These are phyloP conservation scores for Lactarius sp. DNA, from an alignment of 768 basidiomycete species.

Conservation along the genomic window DNA sequence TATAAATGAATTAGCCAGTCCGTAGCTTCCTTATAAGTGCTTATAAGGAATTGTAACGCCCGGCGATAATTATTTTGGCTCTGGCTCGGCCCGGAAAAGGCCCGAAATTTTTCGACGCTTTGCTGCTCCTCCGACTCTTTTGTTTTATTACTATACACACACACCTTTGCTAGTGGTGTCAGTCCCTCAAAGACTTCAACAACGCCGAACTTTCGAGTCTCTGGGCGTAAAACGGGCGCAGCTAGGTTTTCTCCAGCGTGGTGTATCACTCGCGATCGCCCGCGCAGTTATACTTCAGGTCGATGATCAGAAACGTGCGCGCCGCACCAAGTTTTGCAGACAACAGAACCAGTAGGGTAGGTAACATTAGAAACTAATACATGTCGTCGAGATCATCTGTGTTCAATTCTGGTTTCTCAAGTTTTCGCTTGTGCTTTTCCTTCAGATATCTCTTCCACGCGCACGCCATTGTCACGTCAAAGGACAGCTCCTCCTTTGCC, in stretches of 20 bases:
- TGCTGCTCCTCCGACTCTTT: no score
- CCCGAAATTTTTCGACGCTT: no score
- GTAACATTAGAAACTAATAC: background rate
- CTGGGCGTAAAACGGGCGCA: background rate
- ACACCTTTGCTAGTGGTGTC: no score
- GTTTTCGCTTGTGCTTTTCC: constrained; percentile 8
- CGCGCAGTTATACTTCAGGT: background rate
- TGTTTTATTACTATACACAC: no score
- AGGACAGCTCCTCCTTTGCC: constrained; percentile 9
- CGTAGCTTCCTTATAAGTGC: no score
- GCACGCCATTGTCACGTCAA: constrained; percentile 9
- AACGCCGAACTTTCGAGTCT: background rate
- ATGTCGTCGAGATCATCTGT: constrained; percentile 6
- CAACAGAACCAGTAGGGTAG: background rate
- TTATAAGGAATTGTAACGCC: no score
- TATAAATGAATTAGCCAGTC: no score
- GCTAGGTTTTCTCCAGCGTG: background rate
- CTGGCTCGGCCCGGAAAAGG: no score
- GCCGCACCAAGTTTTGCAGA: background rate
- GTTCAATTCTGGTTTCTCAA: constrained; percentile 16
- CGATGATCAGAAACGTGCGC: background rate
- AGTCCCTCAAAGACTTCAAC: no score
- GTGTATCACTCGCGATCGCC: background rate
- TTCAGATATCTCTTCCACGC: constrained; percentile 9
- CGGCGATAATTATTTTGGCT: no score